Evolutionary conservation across 1,284 basidiomycete species (phyloP), one percentile per base, ranked within the genome.

Genomic region (Anthracocystis panici-leucophaei): DNA sequence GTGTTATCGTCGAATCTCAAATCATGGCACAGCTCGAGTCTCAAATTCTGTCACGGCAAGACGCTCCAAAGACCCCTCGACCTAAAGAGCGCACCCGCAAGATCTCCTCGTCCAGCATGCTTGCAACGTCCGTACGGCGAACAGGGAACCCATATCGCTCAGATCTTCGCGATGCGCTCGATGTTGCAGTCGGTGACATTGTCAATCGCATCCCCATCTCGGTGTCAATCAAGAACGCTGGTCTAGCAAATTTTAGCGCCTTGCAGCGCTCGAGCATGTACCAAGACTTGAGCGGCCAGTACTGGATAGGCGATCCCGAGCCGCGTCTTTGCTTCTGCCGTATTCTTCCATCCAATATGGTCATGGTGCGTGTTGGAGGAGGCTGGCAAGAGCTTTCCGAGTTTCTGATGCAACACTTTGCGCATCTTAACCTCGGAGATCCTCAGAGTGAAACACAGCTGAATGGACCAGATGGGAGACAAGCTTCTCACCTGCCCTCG

Each of bases 111-210:
- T 42, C 64, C 5, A 66, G 41, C 45, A 20, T 40, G 40, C 21
- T 31, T 9, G 31, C 48, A 8, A 60, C 49, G 18, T 53, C 52
- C 18, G 14, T 14, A 2, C 55, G 40, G 18, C 40, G 50, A 9
- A 23, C 33, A 11, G 59, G 69, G 5, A 73, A 75, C 38, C 88
- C 89, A 9, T 97, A 97, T 78, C 87, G 93, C 48, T 89, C 95
- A 2, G 91, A 96, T 85, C 92, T 93, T 12, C 91, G 92, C 85
- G 94, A 90, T 86, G 93, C 92, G 81, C 89, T 98, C 1, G 95
- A 98, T 83, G 89, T 95, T 25, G 95, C 94, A 2, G 92, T 98
- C 46, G 93, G 93, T 8, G 90, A 92, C 75, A 92, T 97, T 50
- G 90, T 97, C 68, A 97, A 97, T 85, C 90, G 90, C 66, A 88